Percentiles rank a stretch among this genome's conserved stretches.
Evolutionary conservation across 2,329 filamentous ascomycete genomes (phyloP).

Genomic region (Trichoderma breve): DNA sequence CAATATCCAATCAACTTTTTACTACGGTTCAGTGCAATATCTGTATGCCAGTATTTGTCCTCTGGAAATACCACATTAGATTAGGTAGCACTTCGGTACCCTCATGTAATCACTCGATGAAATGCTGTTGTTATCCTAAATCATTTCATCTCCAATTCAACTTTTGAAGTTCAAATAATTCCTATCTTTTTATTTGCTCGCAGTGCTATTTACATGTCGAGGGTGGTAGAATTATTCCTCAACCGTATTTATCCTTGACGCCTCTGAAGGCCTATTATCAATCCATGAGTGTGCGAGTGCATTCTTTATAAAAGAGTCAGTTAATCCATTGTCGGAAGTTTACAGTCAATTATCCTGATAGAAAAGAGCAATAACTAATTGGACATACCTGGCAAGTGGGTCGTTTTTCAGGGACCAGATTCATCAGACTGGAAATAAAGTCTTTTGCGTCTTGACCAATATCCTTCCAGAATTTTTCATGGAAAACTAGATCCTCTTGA

Average conservation of each 20-base stretch:
- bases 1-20: not conserved
- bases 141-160: not conserved
- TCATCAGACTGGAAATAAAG: not conserved
- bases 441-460: not conserved
- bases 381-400: not conserved
- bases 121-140: not conserved
- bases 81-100: not conserved
- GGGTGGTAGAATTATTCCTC: not conserved
- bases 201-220: not conserved
- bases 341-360: rapidly evolving
- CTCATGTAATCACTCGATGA: not conserved
- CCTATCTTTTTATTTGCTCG: not conserved
- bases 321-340: not conserved
- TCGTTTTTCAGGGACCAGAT: not conserved
- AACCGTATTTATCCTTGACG: not conserved
- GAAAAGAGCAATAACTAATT: not conserved
- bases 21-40: not conserved
- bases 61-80: not conserved
- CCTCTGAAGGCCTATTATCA: not conserved
- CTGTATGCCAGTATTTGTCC: not conserved
- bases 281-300: not conserved
- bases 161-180: not conserved
- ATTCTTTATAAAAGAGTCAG: not conserved
- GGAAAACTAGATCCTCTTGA: not conserved
- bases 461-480: not conserved